Evolutionary conservation across 1,284 basidiomycete species (phyloP).

Genomic region (Pisolithus thermaeus): DNA sequence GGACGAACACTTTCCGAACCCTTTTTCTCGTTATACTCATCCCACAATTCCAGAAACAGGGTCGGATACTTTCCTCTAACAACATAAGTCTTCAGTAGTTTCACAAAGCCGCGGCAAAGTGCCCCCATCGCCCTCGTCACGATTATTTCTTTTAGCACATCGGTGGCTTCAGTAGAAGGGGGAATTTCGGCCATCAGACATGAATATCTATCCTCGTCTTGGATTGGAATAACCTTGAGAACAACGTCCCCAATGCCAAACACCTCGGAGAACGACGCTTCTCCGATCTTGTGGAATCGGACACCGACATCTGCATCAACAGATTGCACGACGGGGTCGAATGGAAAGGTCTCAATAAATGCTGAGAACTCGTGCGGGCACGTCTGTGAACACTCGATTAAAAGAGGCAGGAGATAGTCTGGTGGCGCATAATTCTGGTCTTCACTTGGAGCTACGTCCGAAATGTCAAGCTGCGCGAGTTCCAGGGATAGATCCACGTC

Average conservation of each 20-base stretch:
- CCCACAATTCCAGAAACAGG: slow-evolving; percentile 78
- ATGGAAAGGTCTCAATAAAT: slow-evolving; percentile 73
- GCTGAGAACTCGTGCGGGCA: slow-evolving; percentile 69
- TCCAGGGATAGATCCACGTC: slow-evolving; percentile 55
- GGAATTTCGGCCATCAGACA: slow-evolving; percentile 46
- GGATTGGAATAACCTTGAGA: slow-evolving; percentile 72
- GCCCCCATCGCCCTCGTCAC: slow-evolving; percentile 77
- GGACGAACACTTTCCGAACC: slow-evolving; percentile 86
- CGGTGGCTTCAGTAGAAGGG: slow-evolving; percentile 61
- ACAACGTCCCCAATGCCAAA: slow-evolving; percentile 84
- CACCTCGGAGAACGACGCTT: slow-evolving; percentile 97
- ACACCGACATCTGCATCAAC: slow-evolving; percentile 19
- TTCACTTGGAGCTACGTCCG: slow-evolving; percentile 14
- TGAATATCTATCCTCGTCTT: slow-evolving; percentile 37
- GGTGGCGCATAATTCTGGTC: slow-evolving; percentile 27
- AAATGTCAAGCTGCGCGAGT: slow-evolving; percentile 45
- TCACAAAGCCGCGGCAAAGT: slow-evolving; percentile 71
- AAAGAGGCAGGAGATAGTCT: slow-evolving; percentile 51
- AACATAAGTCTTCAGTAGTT: slow-evolving; percentile 75
- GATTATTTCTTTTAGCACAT: slow-evolving; percentile 84
- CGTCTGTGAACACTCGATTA: slow-evolving; percentile 62
- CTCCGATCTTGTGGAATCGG: slow-evolving; percentile 81
- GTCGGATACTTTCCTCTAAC: slow-evolving; percentile 84
- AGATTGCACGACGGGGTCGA: slow-evolving; percentile 52
- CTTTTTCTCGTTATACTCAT: slow-evolving; percentile 65